These are phyloP conservation scores for Thalia dealbata DNA, from an alignment of 176 grass and related monocot species.

Conservation along the genomic window DNA sequence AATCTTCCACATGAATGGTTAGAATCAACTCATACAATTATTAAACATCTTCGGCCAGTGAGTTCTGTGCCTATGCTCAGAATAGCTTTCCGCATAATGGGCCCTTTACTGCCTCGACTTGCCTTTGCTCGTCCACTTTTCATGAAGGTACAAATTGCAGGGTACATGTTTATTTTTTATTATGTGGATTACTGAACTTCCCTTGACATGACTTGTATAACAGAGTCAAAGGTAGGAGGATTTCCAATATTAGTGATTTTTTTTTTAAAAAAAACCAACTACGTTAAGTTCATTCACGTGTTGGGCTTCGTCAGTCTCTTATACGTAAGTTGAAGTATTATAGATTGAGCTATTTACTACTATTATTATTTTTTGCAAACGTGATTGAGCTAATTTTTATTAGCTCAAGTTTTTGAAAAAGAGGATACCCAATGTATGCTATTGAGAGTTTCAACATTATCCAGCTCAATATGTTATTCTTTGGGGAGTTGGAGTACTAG, in stretches of 20 bases:
- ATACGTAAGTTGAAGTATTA: no score
- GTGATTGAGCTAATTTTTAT: no score
- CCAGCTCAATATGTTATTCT: not conserved
- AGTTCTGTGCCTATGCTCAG: conserved; percentile 96
- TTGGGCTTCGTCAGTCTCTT: no score
- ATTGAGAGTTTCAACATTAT: not conserved
- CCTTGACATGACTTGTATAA: not conserved
- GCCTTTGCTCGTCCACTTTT: conserved; percentile 90
- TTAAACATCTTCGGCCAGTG: conserved; percentile 88
- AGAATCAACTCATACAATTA: conserved; percentile 83
- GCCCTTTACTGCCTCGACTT: conserved; percentile 81
- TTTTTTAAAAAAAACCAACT: no score
- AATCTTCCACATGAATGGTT: conserved; percentile 98
- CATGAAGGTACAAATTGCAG: conserved; percentile 66
- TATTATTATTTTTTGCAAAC: no score
- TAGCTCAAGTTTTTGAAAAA: no score
- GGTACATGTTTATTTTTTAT: not conserved
- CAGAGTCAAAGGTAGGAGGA: no score
- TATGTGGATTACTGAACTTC: not conserved
- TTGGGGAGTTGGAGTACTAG: not conserved
- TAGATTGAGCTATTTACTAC: no score
- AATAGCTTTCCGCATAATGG: conserved; percentile 95
- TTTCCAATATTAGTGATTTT: not conserved
- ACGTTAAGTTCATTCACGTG: no score
- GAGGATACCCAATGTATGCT: not conserved